Evolutionary conservation across 345 rosid genomes (phyloP), one percentile per base, ranked within the genome.

Genomic region (Hevea brasiliensis): DNA sequence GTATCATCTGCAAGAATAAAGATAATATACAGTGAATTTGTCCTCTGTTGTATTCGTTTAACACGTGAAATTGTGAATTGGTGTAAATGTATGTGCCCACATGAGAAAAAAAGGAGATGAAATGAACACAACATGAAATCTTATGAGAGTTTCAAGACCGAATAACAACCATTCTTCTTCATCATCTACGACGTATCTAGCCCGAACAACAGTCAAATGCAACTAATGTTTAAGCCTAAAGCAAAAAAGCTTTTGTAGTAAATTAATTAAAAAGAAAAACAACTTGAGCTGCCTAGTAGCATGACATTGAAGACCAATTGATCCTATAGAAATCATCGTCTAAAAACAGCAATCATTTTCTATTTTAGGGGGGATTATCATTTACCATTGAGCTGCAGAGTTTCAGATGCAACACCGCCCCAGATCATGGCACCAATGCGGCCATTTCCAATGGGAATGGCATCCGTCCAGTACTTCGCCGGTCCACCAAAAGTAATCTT

Each of bases 361-460:
- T 32, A 27, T 29, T 17, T 3, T 4, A 2, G n/a, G 20, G 5
- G 20, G 57, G 57, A 27, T 62, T 10, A 23, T 40, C 7, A 32
- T 9, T 48, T 85, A 94, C 98, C 97, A 12, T 92, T 89, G 81
- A 94, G 87, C 79, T 89, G 92, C 61, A 94, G 77, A 74, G 81
- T 83, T 66, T 92, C 97, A 8, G 91, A 77, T 4, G 88, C 74
- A 76, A 87, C 89, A 8, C 96, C 96, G 50, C 97, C 99, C 97
- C 94, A 91, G 48, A 95, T 80, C 90, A 91, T 92, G 41, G 98
- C 99, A 44, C 97, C 99, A 17, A 95, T 78, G 13, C 98, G 92
- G 29, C 98, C 98, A 85, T 95, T 95, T 0, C 96, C 96, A 37
- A 92, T 82, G 10, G 98, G 98, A 76, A 88, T 82, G 21, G 98